phyloP scores from a whole-genome alignment of 73 alveolate genomes.

The Paramecium octaurelia region DNA sequence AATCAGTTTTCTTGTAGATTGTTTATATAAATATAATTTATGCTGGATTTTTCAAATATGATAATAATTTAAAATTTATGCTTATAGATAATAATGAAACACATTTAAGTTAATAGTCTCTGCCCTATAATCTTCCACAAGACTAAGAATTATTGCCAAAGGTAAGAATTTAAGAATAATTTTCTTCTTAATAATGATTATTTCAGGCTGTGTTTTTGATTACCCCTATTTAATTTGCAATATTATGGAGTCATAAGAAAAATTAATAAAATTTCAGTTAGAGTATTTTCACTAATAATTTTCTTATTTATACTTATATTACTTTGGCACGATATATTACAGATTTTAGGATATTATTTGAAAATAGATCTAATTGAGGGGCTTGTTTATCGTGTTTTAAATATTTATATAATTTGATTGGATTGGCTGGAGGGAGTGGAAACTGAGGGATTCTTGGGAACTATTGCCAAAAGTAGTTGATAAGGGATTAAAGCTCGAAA shows the following conservation, averaged over 20 bases:
- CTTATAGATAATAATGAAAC: too few species aligned
- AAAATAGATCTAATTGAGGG: not conserved
- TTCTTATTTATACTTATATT: too few species aligned
- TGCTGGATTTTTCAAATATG: too few species aligned
- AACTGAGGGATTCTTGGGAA: slow-evolving; percentile 1
- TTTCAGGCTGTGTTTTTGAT: not conserved
- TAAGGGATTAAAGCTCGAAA: not conserved
- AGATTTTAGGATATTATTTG: not conserved
- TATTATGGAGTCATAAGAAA: not conserved
- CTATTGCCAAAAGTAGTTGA: not conserved
- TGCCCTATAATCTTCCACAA: not conserved
- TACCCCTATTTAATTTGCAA: not conserved
- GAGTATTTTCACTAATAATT: not conserved
- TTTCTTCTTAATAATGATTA: not conserved
- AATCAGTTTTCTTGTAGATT: too few species aligned
- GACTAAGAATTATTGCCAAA: not conserved
- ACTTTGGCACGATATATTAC: too few species aligned
- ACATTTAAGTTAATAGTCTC: too few species aligned
- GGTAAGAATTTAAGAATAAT: not conserved
- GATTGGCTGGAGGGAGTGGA: not conserved
- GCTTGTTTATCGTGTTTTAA: slow-evolving; percentile 35
- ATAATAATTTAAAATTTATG: too few species aligned
- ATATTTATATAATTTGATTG: slow-evolving; percentile 21
- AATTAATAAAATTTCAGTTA: not conserved
- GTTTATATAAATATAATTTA: too few species aligned